Base-by-base conservation (phyloP, 306 rosid species). In the Acmispon strigosus region DNA sequence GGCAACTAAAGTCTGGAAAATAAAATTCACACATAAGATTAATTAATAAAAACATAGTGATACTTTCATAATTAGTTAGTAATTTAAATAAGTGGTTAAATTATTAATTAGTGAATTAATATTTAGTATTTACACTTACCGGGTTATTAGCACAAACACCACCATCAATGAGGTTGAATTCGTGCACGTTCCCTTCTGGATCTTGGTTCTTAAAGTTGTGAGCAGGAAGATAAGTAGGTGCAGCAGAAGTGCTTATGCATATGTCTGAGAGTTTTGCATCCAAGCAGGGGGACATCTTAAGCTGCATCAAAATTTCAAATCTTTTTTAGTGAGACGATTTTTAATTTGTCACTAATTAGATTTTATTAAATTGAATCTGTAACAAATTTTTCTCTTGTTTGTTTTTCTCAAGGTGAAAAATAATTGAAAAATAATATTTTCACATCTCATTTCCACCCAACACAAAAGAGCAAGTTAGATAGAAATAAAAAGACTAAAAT, bases 101-200 rank as follows among this genome's bases (percentile, higher is more conserved):
- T 42, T 39, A 39, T 1, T 6, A 4, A 32, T 39, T 7, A 10
- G 34, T 20, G 70, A 66, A 48, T 17, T 13, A 11, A 8, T 60
- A 12, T 16, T 17, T 13, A 11, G 5, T 60, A 12, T 16, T 22
- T 19, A 0, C 0, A 34, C 18, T 8, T 88, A 88, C 95, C 56
- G 91, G 96, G 49, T 89, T 82, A 54, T 88, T 86, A 9, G 92
- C 90, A 24, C 90, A 86, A 24, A 87, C 82, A 5, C 89, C 96
- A 12, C 92, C 96, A 9, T 89, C 96, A 10, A 83, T 72, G 11
- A 89, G 96, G 71, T 89, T 75, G 73, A 85, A 89, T 37, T 85
- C 81, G 4, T 43, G 74, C 6, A 18, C 64, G 1, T 70, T 66
- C 10, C 84, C 88, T 1, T 22, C 7, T 0, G 55, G 8, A 24